A percentile compares a stretch with the other conserved stretches of the same genome.
phyloP scores from a whole-genome alignment of 257 asterid species.

The Ajuga chamaepitys region DNA sequence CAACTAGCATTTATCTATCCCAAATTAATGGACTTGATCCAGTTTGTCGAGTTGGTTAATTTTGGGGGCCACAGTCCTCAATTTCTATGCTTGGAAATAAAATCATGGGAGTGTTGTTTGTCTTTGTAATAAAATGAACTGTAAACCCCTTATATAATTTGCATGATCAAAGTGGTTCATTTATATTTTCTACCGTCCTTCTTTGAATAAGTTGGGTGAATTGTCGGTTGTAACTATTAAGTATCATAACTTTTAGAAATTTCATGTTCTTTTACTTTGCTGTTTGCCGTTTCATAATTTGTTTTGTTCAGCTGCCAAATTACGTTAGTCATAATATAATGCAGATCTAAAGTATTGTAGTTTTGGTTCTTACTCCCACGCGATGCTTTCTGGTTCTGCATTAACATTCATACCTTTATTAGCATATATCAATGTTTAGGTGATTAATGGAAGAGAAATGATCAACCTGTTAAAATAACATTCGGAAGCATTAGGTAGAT shows the following conservation, averaged over 20 bases:
- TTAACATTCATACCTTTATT: neutral
- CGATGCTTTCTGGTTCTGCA: neutral
- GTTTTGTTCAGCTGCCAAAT: conserved; percentile 1
- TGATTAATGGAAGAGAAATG: neutral
- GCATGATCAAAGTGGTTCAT: neutral
- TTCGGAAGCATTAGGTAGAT: neutral
- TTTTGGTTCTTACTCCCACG: neutral
- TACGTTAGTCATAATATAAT: neutral
- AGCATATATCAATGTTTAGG: neutral
- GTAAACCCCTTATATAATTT: neutral
- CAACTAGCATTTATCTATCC: too few species aligned
- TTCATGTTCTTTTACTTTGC: neutral
- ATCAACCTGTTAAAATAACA: neutral
- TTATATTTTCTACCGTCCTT: neutral
- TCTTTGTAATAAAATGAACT: neutral
- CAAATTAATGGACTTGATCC: too few species aligned
- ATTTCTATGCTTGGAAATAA: conserved; percentile 3
- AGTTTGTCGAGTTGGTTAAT: neutral
- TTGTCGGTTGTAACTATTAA: too few species aligned
- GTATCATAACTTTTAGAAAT: neutral
- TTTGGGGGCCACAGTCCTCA: neutral
- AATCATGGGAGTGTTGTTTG: neutral
- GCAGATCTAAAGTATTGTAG: neutral
- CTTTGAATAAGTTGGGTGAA: neutral
- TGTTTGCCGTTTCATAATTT: neutral